phyloP scores from a whole-genome alignment of 2,329 filamentous ascomycete genomes.

The Exophiala alcalophila region DNA sequence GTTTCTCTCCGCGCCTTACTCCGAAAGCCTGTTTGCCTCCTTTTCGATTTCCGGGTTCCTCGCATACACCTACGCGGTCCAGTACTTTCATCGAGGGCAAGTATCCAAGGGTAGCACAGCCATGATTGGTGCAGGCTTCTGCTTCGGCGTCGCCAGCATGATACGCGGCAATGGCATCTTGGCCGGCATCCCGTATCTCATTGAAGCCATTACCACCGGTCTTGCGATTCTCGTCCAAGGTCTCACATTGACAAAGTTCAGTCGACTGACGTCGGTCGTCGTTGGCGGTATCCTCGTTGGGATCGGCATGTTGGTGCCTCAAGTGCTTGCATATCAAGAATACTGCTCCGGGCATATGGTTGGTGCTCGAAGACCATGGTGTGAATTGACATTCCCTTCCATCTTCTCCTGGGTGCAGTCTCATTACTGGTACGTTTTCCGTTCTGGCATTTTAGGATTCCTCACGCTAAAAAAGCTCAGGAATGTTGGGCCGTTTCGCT shows the following conservation, averaged over 20 bases:
- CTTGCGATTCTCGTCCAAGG: slow-evolving; percentile 42
- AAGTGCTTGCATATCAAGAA: slow-evolving; percentile 68
- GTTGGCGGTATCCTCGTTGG: slow-evolving; percentile 67
- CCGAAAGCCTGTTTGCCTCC: slow-evolving; percentile 74
- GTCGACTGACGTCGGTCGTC: slow-evolving; percentile 58
- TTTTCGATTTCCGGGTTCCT: slow-evolving; percentile 73
- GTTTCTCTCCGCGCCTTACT: slow-evolving; percentile 83
- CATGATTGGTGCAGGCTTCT: slow-evolving; percentile 59
- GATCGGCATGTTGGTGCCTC: slow-evolving; percentile 67
- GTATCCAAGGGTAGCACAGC: slow-evolving; percentile 41
- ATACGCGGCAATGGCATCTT: slow-evolving; percentile 85
- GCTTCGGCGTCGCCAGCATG: slow-evolving; percentile 69
- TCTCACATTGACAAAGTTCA: slow-evolving; percentile 41
- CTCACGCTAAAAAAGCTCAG: slow-evolving; percentile 47
- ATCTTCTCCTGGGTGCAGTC: slow-evolving; percentile 89
- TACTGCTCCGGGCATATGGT: slow-evolving; percentile 56
- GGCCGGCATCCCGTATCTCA: slow-evolving; percentile 72
- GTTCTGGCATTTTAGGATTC: background rate
- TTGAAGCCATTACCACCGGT: slow-evolving; percentile 52
- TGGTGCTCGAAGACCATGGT: slow-evolving; percentile 64
- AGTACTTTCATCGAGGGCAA: slow-evolving; percentile 33
- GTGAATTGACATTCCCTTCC: slow-evolving; percentile 67
- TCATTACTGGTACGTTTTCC: slow-evolving; percentile 79
- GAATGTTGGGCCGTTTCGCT: slow-evolving; percentile 82
- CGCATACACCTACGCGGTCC: slow-evolving; percentile 57